A percentile compares a stretch with the other conserved stretches of the same genome.
These are phyloP conservation scores for Globisporangium yorkense DNA, from an alignment of 352 stramenopile genomes.

Conservation along the genomic window DNA sequence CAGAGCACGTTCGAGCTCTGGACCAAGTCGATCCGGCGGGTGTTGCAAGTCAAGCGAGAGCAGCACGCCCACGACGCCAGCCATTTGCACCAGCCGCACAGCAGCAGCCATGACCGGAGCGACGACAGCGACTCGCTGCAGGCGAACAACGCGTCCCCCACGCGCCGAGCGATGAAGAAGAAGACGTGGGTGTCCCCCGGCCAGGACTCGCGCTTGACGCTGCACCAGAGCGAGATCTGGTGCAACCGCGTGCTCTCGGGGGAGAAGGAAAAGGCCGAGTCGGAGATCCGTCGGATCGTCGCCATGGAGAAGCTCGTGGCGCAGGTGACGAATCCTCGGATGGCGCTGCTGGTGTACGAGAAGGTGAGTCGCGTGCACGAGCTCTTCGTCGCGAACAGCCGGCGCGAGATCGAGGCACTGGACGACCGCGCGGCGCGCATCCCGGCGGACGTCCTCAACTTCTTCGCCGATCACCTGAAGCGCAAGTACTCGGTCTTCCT, in stretches of 20 bases:
- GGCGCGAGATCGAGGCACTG: slow-evolving; percentile 61
- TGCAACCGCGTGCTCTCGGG: slow-evolving; percentile 72
- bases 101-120: neutral
- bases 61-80: slow-evolving; percentile 17
- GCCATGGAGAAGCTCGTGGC: slow-evolving; percentile 83
- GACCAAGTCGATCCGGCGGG: slow-evolving; percentile 75
- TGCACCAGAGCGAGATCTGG: slow-evolving; percentile 85
- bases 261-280: slow-evolving; percentile 82
- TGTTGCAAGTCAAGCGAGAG: slow-evolving; percentile 53
- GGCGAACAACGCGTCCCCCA: slow-evolving; percentile 13
- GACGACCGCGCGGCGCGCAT: slow-evolving; percentile 38
- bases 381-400: slow-evolving; percentile 73
- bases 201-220: slow-evolving; percentile 74
- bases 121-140: slow-evolving; percentile 7
- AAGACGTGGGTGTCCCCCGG: slow-evolving; percentile 69
- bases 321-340: slow-evolving; percentile 68
- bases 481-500: slow-evolving; percentile 86
- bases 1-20: slow-evolving; percentile 83
- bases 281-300: slow-evolving; percentile 72
- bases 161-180: neutral
- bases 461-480: slow-evolving; percentile 83
- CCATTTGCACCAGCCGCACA: neutral
- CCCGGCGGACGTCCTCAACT: slow-evolving; percentile 61
- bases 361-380: slow-evolving; percentile 87
- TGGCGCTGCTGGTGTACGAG: slow-evolving; percentile 85